Evolutionary conservation across 148 eudicot species (phyloP).

Genomic region (Silene latifolia): DNA sequence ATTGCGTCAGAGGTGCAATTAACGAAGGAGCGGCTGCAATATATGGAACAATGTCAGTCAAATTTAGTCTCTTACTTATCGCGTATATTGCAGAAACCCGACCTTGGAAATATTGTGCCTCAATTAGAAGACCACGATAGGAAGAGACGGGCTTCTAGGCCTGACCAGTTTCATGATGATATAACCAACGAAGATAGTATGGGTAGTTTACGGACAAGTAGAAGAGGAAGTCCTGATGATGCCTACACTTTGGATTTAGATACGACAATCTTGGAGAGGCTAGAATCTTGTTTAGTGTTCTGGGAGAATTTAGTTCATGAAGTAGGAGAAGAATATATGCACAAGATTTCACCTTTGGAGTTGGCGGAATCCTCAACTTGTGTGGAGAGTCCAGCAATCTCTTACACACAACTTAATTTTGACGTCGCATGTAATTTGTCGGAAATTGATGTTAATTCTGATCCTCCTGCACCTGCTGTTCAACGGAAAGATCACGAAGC

Average conservation of each 20-base stretch:
- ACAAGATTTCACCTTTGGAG: slow-evolving; percentile 39
- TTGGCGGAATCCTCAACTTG: slow-evolving; percentile 48
- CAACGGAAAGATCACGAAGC: slow-evolving; percentile 34
- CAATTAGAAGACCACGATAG: slow-evolving; percentile 54
- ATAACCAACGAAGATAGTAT: slow-evolving; percentile 29
- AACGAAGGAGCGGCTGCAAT: slow-evolving; percentile 44
- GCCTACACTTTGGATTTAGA: slow-evolving; percentile 36
- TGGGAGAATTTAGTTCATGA: slow-evolving; percentile 60
- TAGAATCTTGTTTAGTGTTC: slow-evolving; percentile 54
- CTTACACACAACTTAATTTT: slow-evolving; percentile 58
- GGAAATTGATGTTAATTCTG: slow-evolving; percentile 60
- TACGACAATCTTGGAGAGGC: slow-evolving; percentile 42
- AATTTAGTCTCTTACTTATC: slow-evolving; percentile 47
- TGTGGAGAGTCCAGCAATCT: slow-evolving; percentile 53
- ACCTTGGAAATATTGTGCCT: slow-evolving; percentile 39
- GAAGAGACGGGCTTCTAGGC: slow-evolving; percentile 59
- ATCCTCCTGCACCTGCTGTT: slow-evolving; percentile 36
- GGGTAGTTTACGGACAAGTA: slow-evolving; percentile 19
- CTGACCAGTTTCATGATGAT: slow-evolving; percentile 37
- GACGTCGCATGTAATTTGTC: slow-evolving; percentile 43
- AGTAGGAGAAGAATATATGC: slow-evolving; percentile 20
- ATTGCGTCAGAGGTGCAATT: slow-evolving; percentile 36
- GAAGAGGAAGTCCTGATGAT: slow-evolving; percentile 39
- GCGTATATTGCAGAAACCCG: slow-evolving; percentile 44
- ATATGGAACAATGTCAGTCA: slow-evolving; percentile 46